phyloP scores from a whole-genome alignment of 768 basidiomycete species.

The Suillus discolor region DNA sequence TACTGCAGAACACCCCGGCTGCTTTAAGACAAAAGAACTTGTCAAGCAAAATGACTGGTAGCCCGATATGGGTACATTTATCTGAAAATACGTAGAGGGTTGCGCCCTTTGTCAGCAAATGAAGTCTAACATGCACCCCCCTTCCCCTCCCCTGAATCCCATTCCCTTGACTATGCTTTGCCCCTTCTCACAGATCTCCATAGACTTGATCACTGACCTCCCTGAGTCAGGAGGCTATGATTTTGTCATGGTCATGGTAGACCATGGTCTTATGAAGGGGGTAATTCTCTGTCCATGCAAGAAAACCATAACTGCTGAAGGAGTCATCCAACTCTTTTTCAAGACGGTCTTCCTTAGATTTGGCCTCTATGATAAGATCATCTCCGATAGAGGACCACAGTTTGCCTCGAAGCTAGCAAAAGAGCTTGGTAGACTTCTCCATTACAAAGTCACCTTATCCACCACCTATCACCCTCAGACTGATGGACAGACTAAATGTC shows the following conservation, averaged over 20 bases:
- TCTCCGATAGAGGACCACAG: constrained; percentile 15
- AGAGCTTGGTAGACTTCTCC: constrained; percentile 22
- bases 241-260: constrained; percentile 22
- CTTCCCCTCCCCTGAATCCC: too few relatives aligned
- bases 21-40: too few relatives aligned
- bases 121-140: too few relatives aligned
- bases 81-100: too few relatives aligned
- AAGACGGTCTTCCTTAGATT: constrained; percentile 1
- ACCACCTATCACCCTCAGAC: constrained; percentile 43
- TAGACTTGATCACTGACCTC: too few relatives aligned
- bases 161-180: too few relatives aligned
- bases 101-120: too few relatives aligned
- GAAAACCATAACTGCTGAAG: constrained; percentile 16
- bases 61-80: too few relatives aligned
- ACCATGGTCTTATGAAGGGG: constrained; percentile 30
- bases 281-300: constrained; percentile 27
- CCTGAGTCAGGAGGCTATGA: constrained; percentile 11
- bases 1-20: too few relatives aligned
- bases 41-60: too few relatives aligned
- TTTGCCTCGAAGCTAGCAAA: constrained; percentile 26
- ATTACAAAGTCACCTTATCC: constrained; percentile 30
- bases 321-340: constrained; percentile 15
- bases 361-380: constrained; percentile 1
- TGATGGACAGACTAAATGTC: too few relatives aligned
- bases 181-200: too few relatives aligned